Percentiles rank a stretch among this genome's conserved stretches.
Conservation (phyloP, 129 eudicot genomes). For the Flaveria trinervia region DNA sequence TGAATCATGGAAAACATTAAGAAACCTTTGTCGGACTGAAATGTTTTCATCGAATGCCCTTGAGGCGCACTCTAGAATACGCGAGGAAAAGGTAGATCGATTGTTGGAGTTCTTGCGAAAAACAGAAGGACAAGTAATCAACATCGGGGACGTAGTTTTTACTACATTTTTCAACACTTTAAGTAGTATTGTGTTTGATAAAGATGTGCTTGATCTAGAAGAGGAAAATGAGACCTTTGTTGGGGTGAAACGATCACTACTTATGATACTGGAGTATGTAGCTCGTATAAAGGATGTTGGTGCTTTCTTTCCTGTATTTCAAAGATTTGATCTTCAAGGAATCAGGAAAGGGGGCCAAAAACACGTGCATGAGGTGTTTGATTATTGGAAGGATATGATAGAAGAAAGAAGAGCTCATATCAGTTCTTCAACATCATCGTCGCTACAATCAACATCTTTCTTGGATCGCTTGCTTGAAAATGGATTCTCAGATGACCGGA, state of each 20-base stretch:
- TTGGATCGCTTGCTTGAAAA: slow-evolving; percentile 33
- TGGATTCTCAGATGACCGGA: slow-evolving; percentile 21
- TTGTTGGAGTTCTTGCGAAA: slow-evolving; percentile 27
- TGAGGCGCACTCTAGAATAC: slow-evolving; percentile 20
- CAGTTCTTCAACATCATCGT: slow-evolving; percentile 9
- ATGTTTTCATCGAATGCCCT: slow-evolving; percentile 34
- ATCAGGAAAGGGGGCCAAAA: slow-evolving; percentile 17
- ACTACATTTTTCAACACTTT: slow-evolving; percentile 19
- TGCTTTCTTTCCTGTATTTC: slow-evolving; percentile 25
- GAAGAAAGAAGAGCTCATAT: slow-evolving; percentile 10
- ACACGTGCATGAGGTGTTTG: not conserved
- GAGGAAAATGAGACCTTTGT: slow-evolving; percentile 12
- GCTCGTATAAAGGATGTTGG: slow-evolving; percentile 26
- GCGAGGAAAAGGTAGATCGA: slow-evolving; percentile 24
- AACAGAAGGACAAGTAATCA: slow-evolving; percentile 22
- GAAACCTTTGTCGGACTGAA: slow-evolving; percentile 21
- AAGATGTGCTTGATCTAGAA: slow-evolving; percentile 23
- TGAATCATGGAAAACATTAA: slow-evolving; percentile 29
- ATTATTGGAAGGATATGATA: slow-evolving; percentile 26
- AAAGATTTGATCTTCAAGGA: slow-evolving; percentile 26
- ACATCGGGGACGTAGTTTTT: slow-evolving; percentile 14
- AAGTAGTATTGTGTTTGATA: slow-evolving; percentile 18
- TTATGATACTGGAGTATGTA: slow-evolving; percentile 11
- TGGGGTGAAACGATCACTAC: slow-evolving; percentile 20
- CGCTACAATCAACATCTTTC: slow-evolving; percentile 16